Conservation (phyloP, 2,329 filamentous ascomycete species). For the Aureobasidium namibiae region DNA sequence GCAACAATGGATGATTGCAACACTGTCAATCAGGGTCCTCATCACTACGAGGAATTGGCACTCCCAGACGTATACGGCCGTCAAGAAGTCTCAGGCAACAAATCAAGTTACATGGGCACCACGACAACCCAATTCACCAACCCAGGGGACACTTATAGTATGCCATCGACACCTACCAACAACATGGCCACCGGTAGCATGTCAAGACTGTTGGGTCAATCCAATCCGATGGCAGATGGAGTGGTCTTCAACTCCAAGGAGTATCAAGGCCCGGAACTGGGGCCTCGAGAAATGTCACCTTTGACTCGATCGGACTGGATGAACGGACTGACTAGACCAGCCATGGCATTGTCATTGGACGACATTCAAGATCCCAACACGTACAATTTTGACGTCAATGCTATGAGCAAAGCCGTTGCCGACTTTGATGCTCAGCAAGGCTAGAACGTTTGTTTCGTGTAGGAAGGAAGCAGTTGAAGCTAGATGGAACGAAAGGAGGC, state of each 20-base stretch:
- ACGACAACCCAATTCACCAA: neutral
- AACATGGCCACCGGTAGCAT: neutral
- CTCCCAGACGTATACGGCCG: neutral
- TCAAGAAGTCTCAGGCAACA: neutral
- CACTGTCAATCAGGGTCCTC: neutral
- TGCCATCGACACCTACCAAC: conserved; percentile 39
- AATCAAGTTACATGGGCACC: conserved; percentile 39
- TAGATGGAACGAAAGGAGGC: neutral
- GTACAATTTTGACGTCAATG: conserved; percentile 3
- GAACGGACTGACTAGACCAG: conserved; percentile 13
- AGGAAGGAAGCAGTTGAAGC: neutral
- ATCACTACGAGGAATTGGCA: no score
- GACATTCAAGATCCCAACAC: neutral
- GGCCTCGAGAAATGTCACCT: neutral
- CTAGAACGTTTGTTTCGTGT: neutral
- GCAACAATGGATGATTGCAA: neutral
- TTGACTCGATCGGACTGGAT: conserved; percentile 43
- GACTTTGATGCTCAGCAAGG: neutral
- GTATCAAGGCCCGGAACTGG: no score
- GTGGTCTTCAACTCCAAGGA: neutral
- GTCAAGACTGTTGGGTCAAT: neutral
- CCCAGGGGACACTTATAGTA: neutral
- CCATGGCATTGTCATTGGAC: neutral
- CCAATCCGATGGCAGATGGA: neutral
- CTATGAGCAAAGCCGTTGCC: neutral